Base-by-base conservation (phyloP, 176 grass and related monocot genomes). In the Ananas comosus region DNA sequence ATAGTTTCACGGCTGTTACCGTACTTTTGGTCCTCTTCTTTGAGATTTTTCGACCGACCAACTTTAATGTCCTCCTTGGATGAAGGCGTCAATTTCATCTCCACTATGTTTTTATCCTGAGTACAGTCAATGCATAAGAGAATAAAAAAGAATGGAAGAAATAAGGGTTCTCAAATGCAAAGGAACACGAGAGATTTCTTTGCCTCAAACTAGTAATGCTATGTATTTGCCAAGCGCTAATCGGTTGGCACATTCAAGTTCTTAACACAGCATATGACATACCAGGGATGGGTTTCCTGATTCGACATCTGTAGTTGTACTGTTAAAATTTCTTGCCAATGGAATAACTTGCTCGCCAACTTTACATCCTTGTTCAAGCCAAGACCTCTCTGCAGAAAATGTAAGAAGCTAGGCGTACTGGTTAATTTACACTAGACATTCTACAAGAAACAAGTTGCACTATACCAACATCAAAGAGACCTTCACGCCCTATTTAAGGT, bases 341-440 rank as follows among this genome's bases (percentile, higher is more conserved):
- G 94, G 94, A 75, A 99, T 83, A 80, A 99, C 75, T 74, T 99
- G 90, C 69, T 99, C 94, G 0, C 94, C 94, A 18, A 99, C 85
- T 91, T 93, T 99, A 71, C 80, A 90, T 65, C 94, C 94, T 84
- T 91, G 94, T 57, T 91, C 90, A 16, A 99, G 83, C 94, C 94
- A 99, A 67, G 82, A 88, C 52, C 90, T 99, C 85, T 99, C 94
- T 99, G 87, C 13, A 76, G 54, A 67, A 76, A 80, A 72, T 64
- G 63, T 12, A 70, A 63, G 77, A 72, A 79, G 50, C 69, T 11
- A 29, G 57, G 52, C 17, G 16, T 48, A 18, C 12, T 22, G 21
- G 56, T 61, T 61, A n/a, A 61, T 61, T 61, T 16, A 22, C 13
- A 61, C 56, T 61, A 61, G 14, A 19, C 21, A 61, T n/a, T 19